Base-by-base conservation (phyloP, 805 yeast genomes). In the Kluyveromyces lactis region DNA sequence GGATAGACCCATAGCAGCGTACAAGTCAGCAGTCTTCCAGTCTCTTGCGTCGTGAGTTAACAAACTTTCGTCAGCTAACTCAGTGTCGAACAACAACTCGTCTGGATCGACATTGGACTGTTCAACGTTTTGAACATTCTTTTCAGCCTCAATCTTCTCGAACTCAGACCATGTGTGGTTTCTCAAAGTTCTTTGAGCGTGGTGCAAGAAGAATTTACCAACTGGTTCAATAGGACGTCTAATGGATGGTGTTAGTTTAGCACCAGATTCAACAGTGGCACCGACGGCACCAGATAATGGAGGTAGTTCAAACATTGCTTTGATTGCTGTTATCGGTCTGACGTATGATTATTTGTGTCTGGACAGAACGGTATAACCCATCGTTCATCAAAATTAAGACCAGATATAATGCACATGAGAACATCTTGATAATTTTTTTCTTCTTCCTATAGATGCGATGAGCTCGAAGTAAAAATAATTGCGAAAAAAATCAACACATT, bases 101-200 rank as follows among this genome's bases (percentile, higher is more conserved):
- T 75, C 78, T 50, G 79, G 81, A 40, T 77, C 84, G 31, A 59
- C 66, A 41, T 55, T 67, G 46, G 73, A 58, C 51, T 75, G 81
- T 52, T 84, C 95, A 46, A 77, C 76, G 42, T 66, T 66, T 54
- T 74, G 73, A 55, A 84, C 95, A 64, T 85, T 85, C 67, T 77
- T 79, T 60, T 81, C 94, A 45, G 95, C 95, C 73, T 89, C 94
- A 51, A 87, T 69, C 63, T 83, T 81, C 69, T 92, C 98, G 58
- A 77, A 92, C 68, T 92, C 97, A 41, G 97, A 86, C 95, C 97
- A 92, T 36, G 97, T 86, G 69, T 95, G 96, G 63, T 95, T 95
- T 68, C 95, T 80, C 53, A 89, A 72, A 40, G 94, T 77, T 73
- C 98, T 84, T 51, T 95, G 79, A 43, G 97, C 97, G 59, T 92